Evolutionary conservation across 139 green algal genomes (phyloP), one percentile per base, ranked within the genome.

Genomic region (Nannochloris sp.): DNA sequence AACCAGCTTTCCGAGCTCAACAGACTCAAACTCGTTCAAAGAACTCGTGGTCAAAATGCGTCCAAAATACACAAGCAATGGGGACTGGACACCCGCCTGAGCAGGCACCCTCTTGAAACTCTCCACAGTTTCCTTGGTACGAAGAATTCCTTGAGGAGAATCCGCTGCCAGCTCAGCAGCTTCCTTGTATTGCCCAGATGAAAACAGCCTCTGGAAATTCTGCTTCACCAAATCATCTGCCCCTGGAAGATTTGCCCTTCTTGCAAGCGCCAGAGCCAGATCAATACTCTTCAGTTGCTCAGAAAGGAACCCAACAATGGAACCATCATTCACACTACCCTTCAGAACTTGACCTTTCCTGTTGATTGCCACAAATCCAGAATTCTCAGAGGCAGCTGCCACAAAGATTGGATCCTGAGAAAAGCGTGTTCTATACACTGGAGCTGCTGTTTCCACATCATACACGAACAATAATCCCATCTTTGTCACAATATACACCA

Each of bases 391-490:
- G n/a, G 62, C 43, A 12, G 77, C 80, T 2, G 91, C 88, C 33
- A 98, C 67, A 78, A 99, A 99, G 63, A 99, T 89, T 57, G 93
- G 93, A 66, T 98, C 93, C 0, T 87, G 78, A 45, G 80, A 93
- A 79, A 99, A 95, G 51, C 91, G 79, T 69, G 94, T 96, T 61
- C 93, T 82, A 84, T 98, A 99, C 23, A 97, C 85, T 26, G 93
- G 91, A 17, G 89, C 92, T 17, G 86, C 93, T 8, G 85, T 95
- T 78, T 96, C 87, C 66, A 98, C 75, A 73, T 98, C 93, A 70
- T 99, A 98, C 63, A 99, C 93, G 74, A 99, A 99, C 61, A 98
- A 75, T 71, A 97, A 81, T 60, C 93, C 93, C 16, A 96, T 82
- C 82, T 99, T 99, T 59, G 93, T 98, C 50, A 97, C 79, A 6